Percentiles rank a stretch among this genome's conserved stretches.
These are phyloP conservation scores for Oryza nivara DNA, from an alignment of 176 grass and related monocot genomes.

Conservation along the genomic window DNA sequence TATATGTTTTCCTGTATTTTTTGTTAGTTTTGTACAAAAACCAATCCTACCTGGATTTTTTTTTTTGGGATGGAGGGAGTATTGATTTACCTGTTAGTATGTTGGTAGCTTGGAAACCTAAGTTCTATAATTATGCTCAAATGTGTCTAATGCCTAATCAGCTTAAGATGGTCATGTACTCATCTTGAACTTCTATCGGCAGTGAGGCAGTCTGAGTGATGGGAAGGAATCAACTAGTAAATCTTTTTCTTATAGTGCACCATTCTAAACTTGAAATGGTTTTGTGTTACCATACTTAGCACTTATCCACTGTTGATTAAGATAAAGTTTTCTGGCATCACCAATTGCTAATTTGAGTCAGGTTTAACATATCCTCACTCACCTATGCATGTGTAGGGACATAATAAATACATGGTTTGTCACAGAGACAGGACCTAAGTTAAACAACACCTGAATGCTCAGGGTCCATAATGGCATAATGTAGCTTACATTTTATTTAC, in stretches of 20 bases:
- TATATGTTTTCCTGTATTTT: too few relatives aligned
- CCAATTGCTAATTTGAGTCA: conserved; percentile 7
- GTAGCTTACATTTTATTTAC: not conserved
- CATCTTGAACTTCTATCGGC: not conserved
- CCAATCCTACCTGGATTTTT: too few relatives aligned
- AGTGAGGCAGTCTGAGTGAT: not conserved
- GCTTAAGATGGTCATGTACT: conserved; percentile 4
- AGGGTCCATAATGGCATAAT: not conserved
- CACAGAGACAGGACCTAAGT: not conserved
- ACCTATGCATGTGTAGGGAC: too few relatives aligned
- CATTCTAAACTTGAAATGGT: not conserved
- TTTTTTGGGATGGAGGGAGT: too few relatives aligned
- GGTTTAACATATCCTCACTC: not conserved
- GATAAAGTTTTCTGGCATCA: not conserved
- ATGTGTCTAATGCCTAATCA: conserved; percentile 1
- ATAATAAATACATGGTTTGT: not conserved
- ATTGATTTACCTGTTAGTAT: not conserved
- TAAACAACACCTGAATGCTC: not conserved
- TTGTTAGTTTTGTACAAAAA: too few relatives aligned
- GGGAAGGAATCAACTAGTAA: not conserved
- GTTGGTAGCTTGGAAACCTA: not conserved
- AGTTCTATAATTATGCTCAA: not conserved
- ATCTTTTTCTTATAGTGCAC: not conserved
- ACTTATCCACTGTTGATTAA: not conserved
- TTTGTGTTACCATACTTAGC: not conserved